A percentile compares a stretch with the other conserved stretches of the same genome.
Evolutionary conservation across 805 yeast genomes (phyloP).

Genomic region (Ogataea pignaliae): DNA sequence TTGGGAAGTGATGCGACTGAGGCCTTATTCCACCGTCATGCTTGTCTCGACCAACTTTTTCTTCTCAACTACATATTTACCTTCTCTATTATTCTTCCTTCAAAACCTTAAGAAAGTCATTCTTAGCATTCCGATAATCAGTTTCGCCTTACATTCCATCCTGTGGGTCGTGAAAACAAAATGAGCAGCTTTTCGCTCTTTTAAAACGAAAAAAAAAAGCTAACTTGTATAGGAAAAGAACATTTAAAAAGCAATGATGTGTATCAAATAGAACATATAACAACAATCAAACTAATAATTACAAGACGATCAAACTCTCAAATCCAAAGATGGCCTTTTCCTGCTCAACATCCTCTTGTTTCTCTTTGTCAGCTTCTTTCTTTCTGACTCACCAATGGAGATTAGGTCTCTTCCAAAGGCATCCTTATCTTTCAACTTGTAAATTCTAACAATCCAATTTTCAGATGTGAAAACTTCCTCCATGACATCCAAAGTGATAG

Average conservation of each 20-base stretch:
- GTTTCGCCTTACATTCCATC: too few relatives aligned
- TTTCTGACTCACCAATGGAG: conserved; percentile 52
- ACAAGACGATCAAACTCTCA: conserved; percentile 18
- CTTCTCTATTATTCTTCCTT: too few relatives aligned
- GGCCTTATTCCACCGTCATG: too few relatives aligned
- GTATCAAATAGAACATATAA: too few relatives aligned
- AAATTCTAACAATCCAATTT: conserved; percentile 95
- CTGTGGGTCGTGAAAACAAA: too few relatives aligned
- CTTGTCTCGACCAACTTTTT: too few relatives aligned
- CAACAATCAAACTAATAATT: background rate
- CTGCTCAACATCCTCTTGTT: conserved; percentile 23
- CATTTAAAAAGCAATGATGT: background rate
- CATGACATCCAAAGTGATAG: conserved; percentile 64
- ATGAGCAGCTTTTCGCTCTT: too few relatives aligned
- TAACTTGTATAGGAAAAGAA: background rate
- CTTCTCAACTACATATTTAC: too few relatives aligned
- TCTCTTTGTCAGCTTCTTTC: conserved; percentile 22
- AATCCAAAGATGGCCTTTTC: conserved; percentile 28
- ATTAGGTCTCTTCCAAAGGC: conserved; percentile 75
- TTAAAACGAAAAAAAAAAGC: too few relatives aligned
- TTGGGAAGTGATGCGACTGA: too few relatives aligned
- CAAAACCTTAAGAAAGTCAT: too few relatives aligned
- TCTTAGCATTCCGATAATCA: too few relatives aligned
- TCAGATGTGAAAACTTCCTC: conserved; percentile 95
- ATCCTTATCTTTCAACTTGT: conserved; percentile 86